These are phyloP conservation scores for Ustilago xerochloae DNA, from an alignment of 1,284 basidiomycete species.

Conservation along the genomic window DNA sequence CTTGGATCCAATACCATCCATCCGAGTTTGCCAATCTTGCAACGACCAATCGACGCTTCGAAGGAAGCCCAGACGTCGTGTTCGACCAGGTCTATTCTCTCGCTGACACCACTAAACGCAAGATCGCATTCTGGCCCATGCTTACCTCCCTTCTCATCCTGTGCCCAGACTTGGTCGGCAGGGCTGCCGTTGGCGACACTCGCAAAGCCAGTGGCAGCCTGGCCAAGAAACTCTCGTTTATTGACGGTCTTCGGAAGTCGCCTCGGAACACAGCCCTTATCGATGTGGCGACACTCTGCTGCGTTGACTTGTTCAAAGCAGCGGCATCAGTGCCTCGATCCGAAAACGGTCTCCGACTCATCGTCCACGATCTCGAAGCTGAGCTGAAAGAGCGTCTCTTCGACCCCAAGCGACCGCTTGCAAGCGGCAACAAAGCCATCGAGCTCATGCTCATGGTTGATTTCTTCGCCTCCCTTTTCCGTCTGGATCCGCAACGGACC, in stretches of 20 bases:
- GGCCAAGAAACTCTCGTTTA: constrained; percentile 69
- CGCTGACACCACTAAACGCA: constrained; percentile 71
- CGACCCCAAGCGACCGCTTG: constrained; percentile 51
- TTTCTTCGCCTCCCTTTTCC: constrained; percentile 61
- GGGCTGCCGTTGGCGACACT: constrained; percentile 69
- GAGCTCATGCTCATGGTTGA: constrained; percentile 63
- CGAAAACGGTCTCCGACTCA: constrained; percentile 74
- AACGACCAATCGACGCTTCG: constrained; percentile 66
- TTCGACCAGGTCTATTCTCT: constrained; percentile 66
- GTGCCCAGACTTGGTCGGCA: constrained; percentile 78
- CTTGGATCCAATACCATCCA: constrained; percentile 87
- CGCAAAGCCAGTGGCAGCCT: constrained; percentile 61
- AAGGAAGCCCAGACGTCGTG: constrained; percentile 66
- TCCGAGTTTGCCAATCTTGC: constrained; percentile 82
- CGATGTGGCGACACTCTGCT: constrained; percentile 79
- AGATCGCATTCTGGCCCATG: constrained; percentile 81
- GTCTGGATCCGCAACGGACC: constrained; percentile 59
- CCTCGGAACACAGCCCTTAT: constrained; percentile 68
- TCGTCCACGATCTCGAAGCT: constrained; percentile 71
- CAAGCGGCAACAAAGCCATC: constrained; percentile 51
- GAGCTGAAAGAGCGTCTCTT: constrained; percentile 62
- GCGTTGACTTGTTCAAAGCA: constrained; percentile 83
- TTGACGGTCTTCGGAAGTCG: constrained; percentile 69
- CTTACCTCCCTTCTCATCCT: constrained; percentile 81
- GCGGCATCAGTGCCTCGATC: constrained; percentile 77